Evolutionary conservation across 768 basidiomycete genomes (phyloP).

Genomic region (Naganishia onofrii): DNA sequence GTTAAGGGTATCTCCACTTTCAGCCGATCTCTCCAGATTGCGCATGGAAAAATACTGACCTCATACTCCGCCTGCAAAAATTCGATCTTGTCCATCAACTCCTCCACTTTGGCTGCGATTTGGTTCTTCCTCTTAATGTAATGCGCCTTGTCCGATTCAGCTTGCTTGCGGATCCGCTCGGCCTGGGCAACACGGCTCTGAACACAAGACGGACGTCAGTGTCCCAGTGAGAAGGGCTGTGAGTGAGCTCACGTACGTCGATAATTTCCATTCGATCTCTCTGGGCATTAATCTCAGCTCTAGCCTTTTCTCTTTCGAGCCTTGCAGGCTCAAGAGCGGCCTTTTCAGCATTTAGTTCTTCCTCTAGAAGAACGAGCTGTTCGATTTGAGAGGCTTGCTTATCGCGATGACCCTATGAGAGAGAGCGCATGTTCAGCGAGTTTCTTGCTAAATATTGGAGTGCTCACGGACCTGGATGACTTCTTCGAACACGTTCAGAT

Average conservation of each 20-base stretch:
- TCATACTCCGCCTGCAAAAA: neutral
- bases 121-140: constrained; percentile 3
- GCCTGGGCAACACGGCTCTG: constrained; percentile 14
- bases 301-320: constrained; percentile 7
- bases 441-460: neutral
- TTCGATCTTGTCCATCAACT: neutral
- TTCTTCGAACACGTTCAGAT: constrained; percentile 60
- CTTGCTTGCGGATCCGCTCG: constrained; percentile 17
- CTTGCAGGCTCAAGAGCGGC: constrained; percentile 1
- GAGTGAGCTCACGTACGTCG: neutral
- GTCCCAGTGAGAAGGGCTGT: neutral
- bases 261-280: constrained; percentile 4
- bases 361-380: constrained; percentile 3
- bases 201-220: neutral
- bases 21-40: neutral
- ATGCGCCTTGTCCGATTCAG: constrained; percentile 21
- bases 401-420: neutral
- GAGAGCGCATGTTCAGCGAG: neutral
- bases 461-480: constrained; percentile 58
- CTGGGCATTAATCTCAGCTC: neutral
- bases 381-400: neutral
- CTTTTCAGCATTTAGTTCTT: neutral
- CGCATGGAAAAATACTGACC: neutral
- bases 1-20: neutral
- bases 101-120: neutral